These are phyloP conservation scores for Cyberlindnera mississippiensis DNA, from an alignment of 805 yeast genomes.

Conservation along the genomic window DNA sequence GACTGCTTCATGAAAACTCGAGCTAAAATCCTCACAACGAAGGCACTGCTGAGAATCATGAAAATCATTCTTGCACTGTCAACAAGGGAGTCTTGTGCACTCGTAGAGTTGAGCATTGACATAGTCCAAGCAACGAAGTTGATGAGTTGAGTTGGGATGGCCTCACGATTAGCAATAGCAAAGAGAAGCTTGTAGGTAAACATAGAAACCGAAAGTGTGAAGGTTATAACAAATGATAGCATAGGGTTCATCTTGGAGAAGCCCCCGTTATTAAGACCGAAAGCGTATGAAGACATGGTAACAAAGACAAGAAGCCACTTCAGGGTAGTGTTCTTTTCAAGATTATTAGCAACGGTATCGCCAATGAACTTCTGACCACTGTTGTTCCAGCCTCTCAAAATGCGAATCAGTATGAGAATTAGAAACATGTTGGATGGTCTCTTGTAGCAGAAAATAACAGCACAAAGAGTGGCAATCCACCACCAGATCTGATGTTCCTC, in stretches of 20 bases:
- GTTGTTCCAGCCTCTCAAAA: conserved; percentile 79
- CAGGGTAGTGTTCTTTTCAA: conserved; percentile 32
- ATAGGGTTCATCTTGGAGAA: conserved; percentile 25
- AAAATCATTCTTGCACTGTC: conserved; percentile 35
- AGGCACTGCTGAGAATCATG: conserved; percentile 29
- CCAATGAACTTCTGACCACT: conserved; percentile 80
- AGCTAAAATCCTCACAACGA: conserved; percentile 31
- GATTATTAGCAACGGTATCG: conserved; percentile 42
- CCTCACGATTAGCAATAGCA: conserved; percentile 50
- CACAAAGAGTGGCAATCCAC: conserved; percentile 44
- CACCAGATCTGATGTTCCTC: conserved; percentile 98
- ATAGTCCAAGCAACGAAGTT: conserved; percentile 29
- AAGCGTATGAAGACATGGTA: conserved; percentile 33
- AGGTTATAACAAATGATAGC: conserved; percentile 42
- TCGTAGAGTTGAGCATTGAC: conserved; percentile 28
- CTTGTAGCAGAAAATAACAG: conserved; percentile 13
- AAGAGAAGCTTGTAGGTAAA: conserved; percentile 53
- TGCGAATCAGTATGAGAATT: conserved; percentile 40
- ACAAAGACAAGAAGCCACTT: conserved; percentile 47
- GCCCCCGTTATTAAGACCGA: conserved; percentile 26
- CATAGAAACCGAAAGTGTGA: conserved; percentile 42
- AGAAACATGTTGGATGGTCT: conserved; percentile 6
- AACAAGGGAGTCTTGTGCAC: conserved; percentile 30
- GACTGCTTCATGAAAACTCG: conserved; percentile 3
- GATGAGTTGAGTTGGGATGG: conserved; percentile 39